These are phyloP conservation scores for Aspergillus sp. DNA, from an alignment of 2,329 filamentous ascomycete species.

Conservation along the genomic window DNA sequence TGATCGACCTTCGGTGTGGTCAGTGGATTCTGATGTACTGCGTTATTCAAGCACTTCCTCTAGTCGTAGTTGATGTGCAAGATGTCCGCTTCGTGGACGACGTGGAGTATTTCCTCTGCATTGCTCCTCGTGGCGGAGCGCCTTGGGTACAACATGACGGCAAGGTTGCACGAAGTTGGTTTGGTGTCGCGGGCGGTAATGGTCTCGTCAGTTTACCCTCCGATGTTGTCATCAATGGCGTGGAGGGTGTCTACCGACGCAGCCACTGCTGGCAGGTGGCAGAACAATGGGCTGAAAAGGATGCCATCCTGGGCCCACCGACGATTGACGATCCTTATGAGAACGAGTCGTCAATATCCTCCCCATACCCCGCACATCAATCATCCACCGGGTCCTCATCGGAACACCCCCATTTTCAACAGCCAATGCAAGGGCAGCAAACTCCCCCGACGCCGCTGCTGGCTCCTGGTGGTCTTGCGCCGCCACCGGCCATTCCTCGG, in stretches of 20 bases:
- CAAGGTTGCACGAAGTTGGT: slow-evolving; percentile 52
- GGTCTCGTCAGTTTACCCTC: slow-evolving; percentile 66
- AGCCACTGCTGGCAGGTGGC: slow-evolving; percentile 72
- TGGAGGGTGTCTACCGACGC: slow-evolving; percentile 69
- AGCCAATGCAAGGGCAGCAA: slow-evolving; percentile 29
- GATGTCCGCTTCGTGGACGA: slow-evolving; percentile 49
- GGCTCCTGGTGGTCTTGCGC: slow-evolving; percentile 39
- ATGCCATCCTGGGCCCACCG: slow-evolving; percentile 38
- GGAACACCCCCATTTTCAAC: slow-evolving; percentile 29
- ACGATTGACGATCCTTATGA: slow-evolving; percentile 41
- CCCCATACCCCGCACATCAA: slow-evolving; percentile 43
- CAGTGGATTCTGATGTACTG: slow-evolving; percentile 59
- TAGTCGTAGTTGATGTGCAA: slow-evolving; percentile 55
- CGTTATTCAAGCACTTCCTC: slow-evolving; percentile 54
- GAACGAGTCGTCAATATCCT: slow-evolving; percentile 44
- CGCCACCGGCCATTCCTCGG: slow-evolving; percentile 41
- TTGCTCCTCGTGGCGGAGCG: slow-evolving; percentile 52
- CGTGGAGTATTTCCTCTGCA: slow-evolving; percentile 56
- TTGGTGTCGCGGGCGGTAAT: slow-evolving; percentile 63
- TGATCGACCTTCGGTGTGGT: slow-evolving; percentile 53
- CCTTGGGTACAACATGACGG: slow-evolving; percentile 54
- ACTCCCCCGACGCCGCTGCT: slow-evolving; percentile 35
- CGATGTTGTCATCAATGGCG: slow-evolving; percentile 67
- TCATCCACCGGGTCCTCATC: slow-evolving; percentile 44
- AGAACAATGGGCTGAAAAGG: slow-evolving; percentile 61